Conservation (phyloP, 139 green algal species). For the Spirogloea muscicola region DNA sequence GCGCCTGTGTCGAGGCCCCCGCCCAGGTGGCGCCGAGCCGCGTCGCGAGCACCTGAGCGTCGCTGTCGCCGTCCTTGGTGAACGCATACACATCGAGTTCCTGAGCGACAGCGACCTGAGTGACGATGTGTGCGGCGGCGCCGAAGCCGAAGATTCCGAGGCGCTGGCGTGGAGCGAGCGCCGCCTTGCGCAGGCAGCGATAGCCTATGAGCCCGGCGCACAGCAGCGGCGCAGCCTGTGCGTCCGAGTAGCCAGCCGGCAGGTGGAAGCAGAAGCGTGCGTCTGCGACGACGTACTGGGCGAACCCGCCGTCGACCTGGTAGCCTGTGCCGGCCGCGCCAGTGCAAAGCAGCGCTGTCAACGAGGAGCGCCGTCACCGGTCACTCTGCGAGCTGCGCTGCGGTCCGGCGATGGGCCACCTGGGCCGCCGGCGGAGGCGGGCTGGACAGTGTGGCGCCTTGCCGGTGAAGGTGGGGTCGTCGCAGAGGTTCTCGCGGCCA, state of each 20-base stretch:
- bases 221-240: background rate
- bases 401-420: no score
- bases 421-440: no score
- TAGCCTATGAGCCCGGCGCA: constrained; percentile 1
- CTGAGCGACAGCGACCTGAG: background rate
- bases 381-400: no score
- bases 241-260: background rate
- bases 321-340: background rate
- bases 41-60: background rate
- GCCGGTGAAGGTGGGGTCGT: no score
- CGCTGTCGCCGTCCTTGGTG: background rate
- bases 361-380: no score
- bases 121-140: background rate
- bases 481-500: no score
- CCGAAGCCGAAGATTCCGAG: no score
- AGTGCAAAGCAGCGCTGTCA: no score
- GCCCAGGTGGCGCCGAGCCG: background rate
- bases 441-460: no score
- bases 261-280: background rate
- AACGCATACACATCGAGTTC: constrained; percentile 1
- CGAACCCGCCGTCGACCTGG: background rate
- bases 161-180: background rate
- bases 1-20: background rate
- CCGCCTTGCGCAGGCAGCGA: constrained; percentile 1
- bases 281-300: background rate